Base-by-base conservation (phyloP, 192 early-diverging fungal genomes). In the Backusella circina region DNA sequence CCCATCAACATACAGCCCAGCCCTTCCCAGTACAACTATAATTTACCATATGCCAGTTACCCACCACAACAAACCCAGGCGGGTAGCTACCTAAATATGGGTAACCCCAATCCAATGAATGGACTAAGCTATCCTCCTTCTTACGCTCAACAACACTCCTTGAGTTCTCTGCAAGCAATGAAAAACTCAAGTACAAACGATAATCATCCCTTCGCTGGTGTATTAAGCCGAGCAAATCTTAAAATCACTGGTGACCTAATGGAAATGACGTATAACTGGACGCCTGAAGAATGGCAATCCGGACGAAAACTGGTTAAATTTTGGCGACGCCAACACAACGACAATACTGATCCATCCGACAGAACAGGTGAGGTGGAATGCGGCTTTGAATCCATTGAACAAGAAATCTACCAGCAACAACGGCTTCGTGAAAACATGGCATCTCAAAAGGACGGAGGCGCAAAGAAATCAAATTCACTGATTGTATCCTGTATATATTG, bases 401-500 rank as follows among this genome's bases (percentile, higher is more conserved):
- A 84, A 86, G 2, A 89, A 81, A 5, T 84, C 83, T 18, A 87
- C 91, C 28, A 86, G 88, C 23, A 88, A 85, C 74, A 91, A 83
- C 33, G 44, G 9, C 31, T 39, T 18, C 67, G 57, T 75, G 85
- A 79, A 26, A 91, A 93, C 82, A 86, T 87, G 57, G 82, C 88
- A 0, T 85, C 91, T n/a, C 83, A 61, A 61, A 88, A 86, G 7
- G 84, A 86, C 5, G 86, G 91, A 16, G 83, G 87, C 3, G 83
- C 91, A 82, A 61, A 61, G 26, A 74, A 70, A 39, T 35, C 33
- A 3, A 57, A 28, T 8, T 35, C 67, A 21, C 89, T 92, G 35
- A 86, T 93, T 6, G 90, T 94, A 26, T 94, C 93, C 6, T 94
- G 93, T 76, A 92, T 94, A 79, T 94, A 89, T 80, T 94, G 92